Evolutionary conservation across 164 flowering plant genomes (phyloP).

Genomic region (Houttuynia cordata): DNA sequence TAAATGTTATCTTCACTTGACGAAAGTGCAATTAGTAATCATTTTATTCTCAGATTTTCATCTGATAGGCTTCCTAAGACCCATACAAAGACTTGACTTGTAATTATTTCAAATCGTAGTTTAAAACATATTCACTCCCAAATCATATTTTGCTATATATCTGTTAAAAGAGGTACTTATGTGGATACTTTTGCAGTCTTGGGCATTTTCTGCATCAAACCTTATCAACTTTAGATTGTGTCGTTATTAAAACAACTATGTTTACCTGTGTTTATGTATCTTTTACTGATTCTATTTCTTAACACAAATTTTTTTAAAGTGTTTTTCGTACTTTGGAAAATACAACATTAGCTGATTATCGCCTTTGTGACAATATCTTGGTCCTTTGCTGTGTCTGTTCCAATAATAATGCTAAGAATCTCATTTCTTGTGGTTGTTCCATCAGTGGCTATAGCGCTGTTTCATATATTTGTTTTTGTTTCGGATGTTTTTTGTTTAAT

Average conservation of each 20-base stretch:
- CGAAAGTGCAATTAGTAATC: too few species aligned
- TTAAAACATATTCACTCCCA: background rate
- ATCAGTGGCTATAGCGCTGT: background rate
- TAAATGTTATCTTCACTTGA: background rate
- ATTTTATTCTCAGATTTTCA: background rate
- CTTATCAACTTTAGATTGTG: too few species aligned
- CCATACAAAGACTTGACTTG: background rate
- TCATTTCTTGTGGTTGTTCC: background rate
- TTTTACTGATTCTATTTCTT: too few species aligned
- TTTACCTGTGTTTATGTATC: too few species aligned
- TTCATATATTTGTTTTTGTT: too few species aligned
- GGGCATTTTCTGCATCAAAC: too few species aligned
- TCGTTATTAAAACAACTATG: too few species aligned
- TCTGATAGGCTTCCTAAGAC: background rate
- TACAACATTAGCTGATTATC: background rate
- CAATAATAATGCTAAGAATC: background rate
- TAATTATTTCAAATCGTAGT: background rate
- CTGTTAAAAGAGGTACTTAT: too few species aligned
- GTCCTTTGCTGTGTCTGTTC: too few species aligned
- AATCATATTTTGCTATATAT: background rate
- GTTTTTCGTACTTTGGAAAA: too few species aligned
- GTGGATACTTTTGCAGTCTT: too few species aligned
- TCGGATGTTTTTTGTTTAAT: too few species aligned
- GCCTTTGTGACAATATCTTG: background rate
- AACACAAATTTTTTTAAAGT: background rate